Base-by-base conservation (phyloP, 2,329 filamentous ascomycete species). In the Bipolaris bicolor region DNA sequence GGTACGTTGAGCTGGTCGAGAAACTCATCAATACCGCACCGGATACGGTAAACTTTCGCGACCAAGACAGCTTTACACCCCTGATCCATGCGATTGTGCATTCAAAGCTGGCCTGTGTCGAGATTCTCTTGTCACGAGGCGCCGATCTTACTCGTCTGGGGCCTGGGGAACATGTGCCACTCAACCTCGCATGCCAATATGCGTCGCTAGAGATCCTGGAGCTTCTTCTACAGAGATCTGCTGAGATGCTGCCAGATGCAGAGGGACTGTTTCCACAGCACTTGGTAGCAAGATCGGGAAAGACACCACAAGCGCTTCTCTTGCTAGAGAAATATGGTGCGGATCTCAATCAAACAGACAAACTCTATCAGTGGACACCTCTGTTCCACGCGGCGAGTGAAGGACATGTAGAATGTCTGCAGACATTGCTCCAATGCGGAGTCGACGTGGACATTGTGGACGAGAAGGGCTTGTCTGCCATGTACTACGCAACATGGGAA, bases 401-500 rank as follows among this genome's bases (percentile, higher is more conserved):
- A 79, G 95, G 95, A 20, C 96, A 97, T 72, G 90, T 97, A 1
- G 88, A 90, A 24, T 97, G 93, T 70, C 81, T 99, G 41, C 86
- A 92, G 65, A 90, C 88, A 1, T 82, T 99, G 3, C 82, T 99
- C 10, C 86, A 92, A 51, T 86, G 90, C 61, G 89, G 90, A 7
- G 93, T 90, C 3, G 87, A 96, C 68, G 85, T 90, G 1, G 88
- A 88, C 63, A 90, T 92, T 52, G 79, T 91, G 41, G 95, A 99
- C 71, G 95, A 99, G 78, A 99, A 98, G 73, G 89, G 88, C 15
- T 83, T 98, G 3, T 92, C 93, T 2, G 93, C 95, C 26, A 92
- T 98, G 88, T 99, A 99, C 77, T 99, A 99, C 77, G 95, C 95
- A 13, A 94, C 92, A 0, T 99, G 95, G 95, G 95, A 99, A 79